phyloP scores from a whole-genome alignment of 306 rosid species.

The Heteromeles arbutifolia region DNA sequence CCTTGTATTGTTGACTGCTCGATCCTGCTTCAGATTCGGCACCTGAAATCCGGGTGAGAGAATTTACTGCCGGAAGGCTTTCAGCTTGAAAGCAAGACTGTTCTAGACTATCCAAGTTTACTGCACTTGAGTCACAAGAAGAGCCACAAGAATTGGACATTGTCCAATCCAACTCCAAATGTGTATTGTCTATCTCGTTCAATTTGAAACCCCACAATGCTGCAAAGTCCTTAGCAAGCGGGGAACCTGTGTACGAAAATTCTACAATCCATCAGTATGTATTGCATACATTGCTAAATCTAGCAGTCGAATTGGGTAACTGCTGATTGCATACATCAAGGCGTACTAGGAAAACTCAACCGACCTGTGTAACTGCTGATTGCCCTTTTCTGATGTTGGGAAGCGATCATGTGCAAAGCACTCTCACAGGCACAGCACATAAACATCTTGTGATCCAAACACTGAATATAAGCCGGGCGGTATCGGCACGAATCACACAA shows the following conservation, averaged over 20 bases:
- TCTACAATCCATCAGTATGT: too few relatives aligned
- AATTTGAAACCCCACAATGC: conserved; percentile 62
- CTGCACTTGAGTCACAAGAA: conserved; percentile 33
- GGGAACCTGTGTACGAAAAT: conserved; percentile 38
- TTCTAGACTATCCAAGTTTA: conserved; percentile 12
- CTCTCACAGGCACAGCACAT: conserved; percentile 60
- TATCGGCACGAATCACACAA: conserved; percentile 57
- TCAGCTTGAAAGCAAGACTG: conserved; percentile 12
- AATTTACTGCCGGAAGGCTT: conserved; percentile 13
- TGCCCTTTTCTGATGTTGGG: conserved; percentile 43
- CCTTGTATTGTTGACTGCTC: conserved; percentile 45
- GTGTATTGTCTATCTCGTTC: conserved; percentile 33
- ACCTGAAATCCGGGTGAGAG: neutral
- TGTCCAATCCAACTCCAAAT: conserved; percentile 28
- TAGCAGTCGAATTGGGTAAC: too few relatives aligned
- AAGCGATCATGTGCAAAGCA: conserved; percentile 32
- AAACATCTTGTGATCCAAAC: conserved; percentile 60
- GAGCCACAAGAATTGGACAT: conserved; percentile 31
- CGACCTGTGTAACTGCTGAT: conserved; percentile 54
- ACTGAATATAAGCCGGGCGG: conserved; percentile 44
- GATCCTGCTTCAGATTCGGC: conserved; percentile 28
- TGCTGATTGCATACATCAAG: too few relatives aligned
- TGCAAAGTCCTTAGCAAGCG: conserved; percentile 74
- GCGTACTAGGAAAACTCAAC: too few relatives aligned
- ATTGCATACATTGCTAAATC: too few relatives aligned